phyloP scores from a whole-genome alignment of 768 basidiomycete genomes.

The Suillus luteus region DNA sequence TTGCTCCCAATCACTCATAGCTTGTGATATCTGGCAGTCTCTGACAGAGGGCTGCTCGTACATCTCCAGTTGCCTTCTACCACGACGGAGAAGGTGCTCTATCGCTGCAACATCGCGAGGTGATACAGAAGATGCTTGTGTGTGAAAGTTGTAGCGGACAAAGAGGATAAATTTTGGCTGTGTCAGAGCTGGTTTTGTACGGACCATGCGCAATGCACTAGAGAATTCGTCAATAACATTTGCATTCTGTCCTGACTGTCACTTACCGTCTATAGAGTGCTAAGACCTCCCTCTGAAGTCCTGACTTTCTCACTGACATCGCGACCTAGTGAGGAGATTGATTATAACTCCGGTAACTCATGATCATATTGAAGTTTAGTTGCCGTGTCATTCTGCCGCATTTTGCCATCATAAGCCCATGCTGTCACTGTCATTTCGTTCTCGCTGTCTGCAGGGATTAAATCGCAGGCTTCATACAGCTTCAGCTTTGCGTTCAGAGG shows the following conservation, averaged over 20 bases:
- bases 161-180: constrained; percentile 68
- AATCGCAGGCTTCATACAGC: constrained; percentile 20
- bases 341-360: constrained; percentile 3
- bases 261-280: constrained; percentile 56
- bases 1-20: constrained; percentile 69
- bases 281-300: constrained; percentile 55
- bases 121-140: constrained; percentile 59
- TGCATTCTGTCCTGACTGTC: constrained; percentile 13
- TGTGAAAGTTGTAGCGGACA: constrained; percentile 69
- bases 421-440: constrained; percentile 12
- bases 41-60: constrained; percentile 68
- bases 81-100: constrained; percentile 76
- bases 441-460: constrained; percentile 15
- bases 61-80: constrained; percentile 64
- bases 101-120: constrained; percentile 68
- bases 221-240: constrained; percentile 3
- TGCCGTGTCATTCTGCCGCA: background rate
- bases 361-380: constrained; percentile 3
- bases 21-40: constrained; percentile 73
- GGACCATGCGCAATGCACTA: constrained; percentile 78
- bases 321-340: background rate
- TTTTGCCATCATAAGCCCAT: constrained; percentile 7
- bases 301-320: constrained; percentile 43
- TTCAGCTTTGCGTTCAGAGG: constrained; percentile 12
- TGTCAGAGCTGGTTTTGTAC: constrained; percentile 59